A percentile compares a stretch with the other conserved stretches of the same genome.
Conservation (phyloP, 2,329 filamentous ascomycete genomes). For the Xenoacremonium recifei region DNA sequence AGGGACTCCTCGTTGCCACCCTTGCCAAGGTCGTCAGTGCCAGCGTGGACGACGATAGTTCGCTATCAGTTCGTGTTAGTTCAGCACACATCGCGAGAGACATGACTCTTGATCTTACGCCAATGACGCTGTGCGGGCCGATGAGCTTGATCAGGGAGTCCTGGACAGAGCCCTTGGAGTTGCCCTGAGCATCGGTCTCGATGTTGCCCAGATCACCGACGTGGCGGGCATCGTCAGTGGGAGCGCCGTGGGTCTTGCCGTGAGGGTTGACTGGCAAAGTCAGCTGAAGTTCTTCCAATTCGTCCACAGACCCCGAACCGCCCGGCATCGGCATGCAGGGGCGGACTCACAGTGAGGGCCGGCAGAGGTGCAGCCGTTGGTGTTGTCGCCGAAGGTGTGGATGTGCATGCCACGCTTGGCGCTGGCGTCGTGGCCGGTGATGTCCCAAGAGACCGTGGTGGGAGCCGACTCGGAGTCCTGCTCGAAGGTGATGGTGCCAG, state of each 20-base stretch:
- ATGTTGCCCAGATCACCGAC: slow-evolving; percentile 98
- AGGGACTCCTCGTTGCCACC: slow-evolving; percentile 91
- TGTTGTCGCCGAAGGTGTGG: slow-evolving; percentile 99
- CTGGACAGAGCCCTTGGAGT: slow-evolving; percentile 74
- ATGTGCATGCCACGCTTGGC: slow-evolving; percentile 98
- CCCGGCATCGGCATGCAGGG: not conserved
- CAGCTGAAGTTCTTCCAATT: not conserved
- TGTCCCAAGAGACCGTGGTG: slow-evolving; percentile 89
- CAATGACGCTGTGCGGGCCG: slow-evolving; percentile 90
- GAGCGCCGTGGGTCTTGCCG: slow-evolving; percentile 88
- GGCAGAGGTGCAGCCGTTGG: slow-evolving; percentile 98
- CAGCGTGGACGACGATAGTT: slow-evolving; percentile 90
- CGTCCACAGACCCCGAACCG: not conserved
- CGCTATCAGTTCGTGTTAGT: slow-evolving; percentile 57
- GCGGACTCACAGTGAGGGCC: slow-evolving; percentile 85
- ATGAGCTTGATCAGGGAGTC: slow-evolving; percentile 94
- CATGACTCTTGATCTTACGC: slow-evolving; percentile 61
- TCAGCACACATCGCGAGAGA: not conserved
- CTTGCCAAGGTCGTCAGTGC: slow-evolving; percentile 95
- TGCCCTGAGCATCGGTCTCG: slow-evolving; percentile 90
- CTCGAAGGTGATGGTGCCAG: slow-evolving; percentile 92
- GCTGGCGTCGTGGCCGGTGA: slow-evolving; percentile 88
- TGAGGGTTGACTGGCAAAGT: slow-evolving; percentile 79
- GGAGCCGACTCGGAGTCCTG: slow-evolving; percentile 78
- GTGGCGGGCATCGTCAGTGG: slow-evolving; percentile 79